Evolutionary conservation across 2,329 filamentous ascomycete species (phyloP), one percentile per base, ranked within the genome.

Genomic region (Capronia americana): DNA sequence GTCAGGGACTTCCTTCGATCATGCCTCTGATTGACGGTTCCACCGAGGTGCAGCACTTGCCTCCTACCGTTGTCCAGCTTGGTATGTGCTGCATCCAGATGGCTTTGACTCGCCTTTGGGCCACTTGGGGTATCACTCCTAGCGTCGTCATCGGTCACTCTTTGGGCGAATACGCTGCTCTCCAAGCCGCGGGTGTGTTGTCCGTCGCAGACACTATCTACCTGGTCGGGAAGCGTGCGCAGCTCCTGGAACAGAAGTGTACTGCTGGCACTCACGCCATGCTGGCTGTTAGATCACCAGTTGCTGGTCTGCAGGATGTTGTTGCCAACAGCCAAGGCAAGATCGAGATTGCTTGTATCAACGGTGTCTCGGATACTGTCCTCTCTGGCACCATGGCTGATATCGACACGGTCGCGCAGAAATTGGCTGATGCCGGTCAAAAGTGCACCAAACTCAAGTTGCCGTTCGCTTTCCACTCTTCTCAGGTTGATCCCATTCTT

Each of bases 401-500:
- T 26, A 79, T 82, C 38, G 78, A 80, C 38, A 64, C 71, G 8
- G 72, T 81, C 46, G 72, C 75, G 1, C 75, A 78, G 38, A 76
- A 74, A 24, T 74, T 78, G 54, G 70, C 74, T 3, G 74, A 76
- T 28, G 74, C 75, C 59, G 77, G 76, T 2, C 73, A 80, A 56
- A 80, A 80, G 60, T 77, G 74, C 53, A 81, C 79, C 4, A 79
- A 78, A 63, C 69, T 82, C 20, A 78, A 77, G 69, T 75, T 82
- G 2, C 80, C 80, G 8, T 82, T 79, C 57, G 80, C 80, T 11
- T 82, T 82, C 76, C 80, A 82, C 65, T 82, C 80, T 14, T 76
- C 79, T 10, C 80, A 82, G 66, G 79, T 82, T 38, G 78, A 83
- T 8, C 77, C 80, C 4, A 80, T 84, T 3, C 72, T 84, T 3